These are phyloP conservation scores for Anisodus tanguticus DNA, from an alignment of 257 asterid species.

Conservation along the genomic window DNA sequence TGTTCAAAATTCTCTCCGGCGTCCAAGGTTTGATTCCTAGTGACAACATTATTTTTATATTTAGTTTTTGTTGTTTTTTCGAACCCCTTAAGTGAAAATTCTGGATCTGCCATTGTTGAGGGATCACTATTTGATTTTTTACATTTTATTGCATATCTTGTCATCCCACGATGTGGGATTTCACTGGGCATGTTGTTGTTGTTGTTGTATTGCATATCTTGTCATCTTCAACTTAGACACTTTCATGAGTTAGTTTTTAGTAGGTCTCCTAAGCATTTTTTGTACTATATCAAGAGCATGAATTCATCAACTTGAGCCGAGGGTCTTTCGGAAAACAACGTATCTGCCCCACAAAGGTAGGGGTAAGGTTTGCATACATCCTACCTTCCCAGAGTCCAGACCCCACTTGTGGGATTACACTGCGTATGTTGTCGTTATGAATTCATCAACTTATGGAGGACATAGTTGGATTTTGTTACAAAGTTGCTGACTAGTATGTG, in stretches of 20 bases:
- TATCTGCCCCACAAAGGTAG: too few species aligned
- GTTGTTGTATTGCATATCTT: background rate
- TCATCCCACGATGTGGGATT: background rate
- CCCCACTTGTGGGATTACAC: too few species aligned
- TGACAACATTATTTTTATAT: too few species aligned
- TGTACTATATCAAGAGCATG: background rate
- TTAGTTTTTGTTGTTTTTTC: too few species aligned
- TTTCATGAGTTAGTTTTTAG: background rate
- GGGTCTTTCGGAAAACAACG: too few species aligned
- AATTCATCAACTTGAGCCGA: background rate
- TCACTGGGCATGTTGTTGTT: too few species aligned
- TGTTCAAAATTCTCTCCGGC: too few species aligned
- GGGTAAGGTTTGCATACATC: too few species aligned
- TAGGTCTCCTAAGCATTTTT: background rate
- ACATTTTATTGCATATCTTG: background rate
- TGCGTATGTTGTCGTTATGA: background rate
- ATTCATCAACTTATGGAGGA: background rate
- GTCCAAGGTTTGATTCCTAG: too few species aligned
- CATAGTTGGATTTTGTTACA: background rate
- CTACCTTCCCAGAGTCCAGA: too few species aligned
- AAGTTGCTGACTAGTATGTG: background rate
- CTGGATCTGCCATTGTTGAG: too few species aligned
- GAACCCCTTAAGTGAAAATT: too few species aligned
- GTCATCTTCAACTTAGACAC: conserved; percentile 2
- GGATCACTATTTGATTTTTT: background rate